A percentile compares a stretch with the other conserved stretches of the same genome.
phyloP scores from a whole-genome alignment of 2,329 filamentous ascomycete genomes.

The Venturiaceae sp. region DNA sequence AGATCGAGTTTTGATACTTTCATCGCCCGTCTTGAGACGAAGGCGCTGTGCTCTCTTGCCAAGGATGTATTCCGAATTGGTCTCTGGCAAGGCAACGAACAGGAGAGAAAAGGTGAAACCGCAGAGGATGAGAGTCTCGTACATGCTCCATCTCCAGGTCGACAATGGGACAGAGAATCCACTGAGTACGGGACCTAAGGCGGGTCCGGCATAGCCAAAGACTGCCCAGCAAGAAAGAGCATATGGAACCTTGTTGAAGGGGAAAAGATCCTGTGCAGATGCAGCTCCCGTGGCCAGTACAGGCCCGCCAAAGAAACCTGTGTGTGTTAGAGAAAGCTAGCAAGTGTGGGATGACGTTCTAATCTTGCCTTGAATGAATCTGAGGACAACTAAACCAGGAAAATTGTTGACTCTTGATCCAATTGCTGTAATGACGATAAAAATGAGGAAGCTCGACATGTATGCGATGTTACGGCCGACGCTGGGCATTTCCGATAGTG shows the following conservation, averaged over 20 bases:
- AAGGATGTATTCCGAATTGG: slow-evolving; percentile 6
- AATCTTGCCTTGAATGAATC: slow-evolving; percentile 8
- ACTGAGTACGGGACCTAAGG: slow-evolving; percentile 5
- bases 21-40: slow-evolving; percentile 2
- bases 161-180: slow-evolving; percentile 7
- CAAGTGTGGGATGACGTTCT: neutral
- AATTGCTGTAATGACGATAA: slow-evolving; percentile 6
- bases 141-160: slow-evolving; percentile 9
- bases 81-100: slow-evolving; percentile 10
- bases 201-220: slow-evolving; percentile 2
- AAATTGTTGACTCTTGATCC: slow-evolving; percentile 3
- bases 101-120: slow-evolving; percentile 5
- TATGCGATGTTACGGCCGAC: slow-evolving; percentile 9
- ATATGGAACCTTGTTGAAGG: slow-evolving; percentile 9
- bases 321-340: neutral
- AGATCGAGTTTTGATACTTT: neutral
- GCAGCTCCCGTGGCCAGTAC: slow-evolving; percentile 8
- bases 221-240: slow-evolving; percentile 8
- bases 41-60: slow-evolving; percentile 7
- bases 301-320: slow-evolving; percentile 9
- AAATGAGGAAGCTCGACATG: slow-evolving; percentile 6
- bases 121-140: slow-evolving; percentile 3
- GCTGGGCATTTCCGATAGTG: slow-evolving; percentile 9
- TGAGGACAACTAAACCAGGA: slow-evolving; percentile 6
- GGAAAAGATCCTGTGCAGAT: slow-evolving; percentile 4